A percentile compares a stretch with the other conserved stretches of the same genome.
These are phyloP conservation scores for Debaryomycetaceae sp. DNA, from an alignment of 1,139 yeast genomes.

Conservation along the genomic window DNA sequence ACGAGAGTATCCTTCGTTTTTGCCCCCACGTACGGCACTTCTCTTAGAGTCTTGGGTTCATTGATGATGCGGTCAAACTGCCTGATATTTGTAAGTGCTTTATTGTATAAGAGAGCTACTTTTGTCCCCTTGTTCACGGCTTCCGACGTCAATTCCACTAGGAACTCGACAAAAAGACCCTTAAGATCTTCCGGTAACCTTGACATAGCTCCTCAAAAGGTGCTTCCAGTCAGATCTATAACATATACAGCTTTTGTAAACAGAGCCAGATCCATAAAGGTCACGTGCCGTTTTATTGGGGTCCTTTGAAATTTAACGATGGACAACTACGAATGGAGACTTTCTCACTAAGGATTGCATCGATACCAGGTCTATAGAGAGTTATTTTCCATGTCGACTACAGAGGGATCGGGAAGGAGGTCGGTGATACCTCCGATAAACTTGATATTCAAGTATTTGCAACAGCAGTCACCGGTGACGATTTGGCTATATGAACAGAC, in stretches of 20 bases:
- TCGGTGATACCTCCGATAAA: slow-evolving; percentile 85
- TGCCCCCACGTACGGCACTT: slow-evolving; percentile 60
- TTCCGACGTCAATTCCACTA: slow-evolving; percentile 44
- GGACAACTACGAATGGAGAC: background rate
- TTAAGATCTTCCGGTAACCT: slow-evolving; percentile 9
- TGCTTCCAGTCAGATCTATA: background rate
- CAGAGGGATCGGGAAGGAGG: slow-evolving; percentile 18
- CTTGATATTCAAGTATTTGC: slow-evolving; percentile 80
- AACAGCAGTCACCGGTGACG: slow-evolving; percentile 73
- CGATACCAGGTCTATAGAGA: background rate
- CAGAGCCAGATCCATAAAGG: background rate
- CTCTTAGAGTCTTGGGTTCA: slow-evolving; percentile 49
- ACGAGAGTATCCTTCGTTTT: slow-evolving; percentile 50
- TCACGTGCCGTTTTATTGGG: background rate
- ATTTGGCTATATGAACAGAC: slow-evolving; percentile 90
- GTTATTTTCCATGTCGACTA: slow-evolving; percentile 14
- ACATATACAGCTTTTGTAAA: background rate
- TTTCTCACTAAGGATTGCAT: no score
- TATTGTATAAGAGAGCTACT: slow-evolving; percentile 41
- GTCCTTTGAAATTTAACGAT: background rate
- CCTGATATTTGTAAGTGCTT: slow-evolving; percentile 47
- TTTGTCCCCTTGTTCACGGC: slow-evolving; percentile 41
- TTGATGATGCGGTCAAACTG: slow-evolving; percentile 38
- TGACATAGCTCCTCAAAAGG: background rate
- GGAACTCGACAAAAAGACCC: slow-evolving; percentile 46